Evolutionary conservation across 2,329 filamentous ascomycete species (phyloP).

Genomic region (Monosporascus ibericus): DNA sequence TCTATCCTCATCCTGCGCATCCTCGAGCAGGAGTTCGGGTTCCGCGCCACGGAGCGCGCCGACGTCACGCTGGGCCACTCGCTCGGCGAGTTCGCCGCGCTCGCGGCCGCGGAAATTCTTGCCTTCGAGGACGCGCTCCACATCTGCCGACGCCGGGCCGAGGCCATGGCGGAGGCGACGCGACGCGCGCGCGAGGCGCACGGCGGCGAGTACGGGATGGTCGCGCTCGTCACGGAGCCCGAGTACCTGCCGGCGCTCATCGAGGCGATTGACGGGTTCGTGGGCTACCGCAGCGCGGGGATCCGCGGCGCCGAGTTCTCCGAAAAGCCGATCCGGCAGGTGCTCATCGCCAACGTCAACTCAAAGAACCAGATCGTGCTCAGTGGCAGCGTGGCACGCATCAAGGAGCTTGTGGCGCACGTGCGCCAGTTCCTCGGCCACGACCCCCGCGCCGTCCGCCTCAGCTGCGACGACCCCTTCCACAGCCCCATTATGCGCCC

Average conservation of each 20-base stretch:
- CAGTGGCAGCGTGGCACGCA: constrained; percentile 77
- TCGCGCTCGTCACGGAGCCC: constrained; percentile 83
- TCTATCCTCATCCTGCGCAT: constrained; percentile 85
- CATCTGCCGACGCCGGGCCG: constrained; percentile 70
- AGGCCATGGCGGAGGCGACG: constrained; percentile 77
- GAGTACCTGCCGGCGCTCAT: constrained; percentile 66
- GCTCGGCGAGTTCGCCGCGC: constrained; percentile 85
- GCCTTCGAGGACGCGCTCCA: constrained; percentile 70
- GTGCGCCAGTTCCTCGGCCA: constrained; percentile 85
- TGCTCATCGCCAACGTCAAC: constrained; percentile 90
- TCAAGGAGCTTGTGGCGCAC: constrained; percentile 75
- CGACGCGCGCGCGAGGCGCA: constrained; percentile 56
- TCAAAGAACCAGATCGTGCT: constrained; percentile 94
- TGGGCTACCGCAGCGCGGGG: constrained; percentile 61
- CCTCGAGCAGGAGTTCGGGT: constrained; percentile 78
- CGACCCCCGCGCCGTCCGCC: constrained; percentile 77
- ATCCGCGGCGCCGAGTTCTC: constrained; percentile 57
- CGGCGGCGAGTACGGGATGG: constrained; percentile 87
- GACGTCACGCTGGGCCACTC: constrained; percentile 87
- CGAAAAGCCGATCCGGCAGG: constrained; percentile 73
- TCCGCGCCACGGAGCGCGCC: constrained; percentile 62
- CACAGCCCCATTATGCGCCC: constrained; percentile 90
- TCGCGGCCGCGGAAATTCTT: constrained; percentile 79
- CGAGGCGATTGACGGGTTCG: constrained; percentile 70
- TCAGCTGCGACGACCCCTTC: constrained; percentile 86